phyloP scores from a whole-genome alignment of 805 yeast species.

The Suhomyces vadensis region DNA sequence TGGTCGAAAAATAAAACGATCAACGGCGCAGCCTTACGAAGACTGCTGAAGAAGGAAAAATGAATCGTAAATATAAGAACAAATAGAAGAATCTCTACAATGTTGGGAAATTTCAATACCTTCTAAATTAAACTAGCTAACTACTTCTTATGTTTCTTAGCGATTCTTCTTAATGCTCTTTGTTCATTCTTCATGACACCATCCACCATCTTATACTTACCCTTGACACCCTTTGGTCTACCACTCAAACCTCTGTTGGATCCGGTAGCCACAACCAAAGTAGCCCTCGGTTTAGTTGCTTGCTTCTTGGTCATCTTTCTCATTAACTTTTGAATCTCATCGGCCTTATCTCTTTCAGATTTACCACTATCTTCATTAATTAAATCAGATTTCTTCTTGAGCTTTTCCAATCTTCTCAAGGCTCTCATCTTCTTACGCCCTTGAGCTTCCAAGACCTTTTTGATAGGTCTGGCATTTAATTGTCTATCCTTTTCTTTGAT shows the following conservation, averaged over 20 bases:
- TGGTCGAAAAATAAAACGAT: too few species aligned
- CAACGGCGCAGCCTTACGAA: too few species aligned
- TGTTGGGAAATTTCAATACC: not conserved
- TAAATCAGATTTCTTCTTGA: slow-evolving; percentile 89
- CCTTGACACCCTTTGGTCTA: slow-evolving; percentile 95
- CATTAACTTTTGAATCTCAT: slow-evolving; percentile 86
- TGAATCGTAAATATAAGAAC: too few species aligned
- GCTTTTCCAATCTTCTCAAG: slow-evolving; percentile 76
- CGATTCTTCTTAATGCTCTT: slow-evolving; percentile 86
- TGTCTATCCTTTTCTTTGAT: slow-evolving; percentile 48
- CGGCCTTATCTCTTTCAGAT: slow-evolving; percentile 92
- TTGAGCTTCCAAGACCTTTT: slow-evolving; percentile 97
- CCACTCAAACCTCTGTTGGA: slow-evolving; percentile 83
- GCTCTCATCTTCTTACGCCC: slow-evolving; percentile 97
- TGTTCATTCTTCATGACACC: slow-evolving; percentile 97
- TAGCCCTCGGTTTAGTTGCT: slow-evolving; percentile 74
- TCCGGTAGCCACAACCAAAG: slow-evolving; percentile 87
- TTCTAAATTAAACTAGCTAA: not conserved
- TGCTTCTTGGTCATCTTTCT: slow-evolving; percentile 73
- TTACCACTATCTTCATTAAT: slow-evolving; percentile 85
- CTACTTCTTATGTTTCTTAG: slow-evolving; percentile 76
- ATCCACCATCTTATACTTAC: slow-evolving; percentile 99
- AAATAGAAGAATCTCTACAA: not conserved
- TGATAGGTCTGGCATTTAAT: slow-evolving; percentile 95
- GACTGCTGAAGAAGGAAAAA: too few species aligned